These are phyloP conservation scores for Clarireedia sp. DNA, from an alignment of 2,329 filamentous ascomycete genomes.

Conservation along the genomic window DNA sequence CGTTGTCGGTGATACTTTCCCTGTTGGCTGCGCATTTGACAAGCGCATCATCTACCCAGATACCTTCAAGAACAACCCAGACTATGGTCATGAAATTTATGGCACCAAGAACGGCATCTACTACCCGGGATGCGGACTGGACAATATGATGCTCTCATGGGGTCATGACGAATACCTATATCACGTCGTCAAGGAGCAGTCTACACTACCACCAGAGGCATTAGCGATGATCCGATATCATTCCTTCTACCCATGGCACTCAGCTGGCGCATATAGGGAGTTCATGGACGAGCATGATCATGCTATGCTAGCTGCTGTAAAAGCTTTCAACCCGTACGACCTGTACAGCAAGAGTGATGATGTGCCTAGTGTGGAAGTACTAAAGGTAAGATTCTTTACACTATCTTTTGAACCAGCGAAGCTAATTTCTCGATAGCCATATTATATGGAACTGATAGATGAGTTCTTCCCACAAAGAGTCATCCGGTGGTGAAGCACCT, in stretches of 20 bases:
- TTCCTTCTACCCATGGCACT: constrained; percentile 89
- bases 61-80: constrained; percentile 71
- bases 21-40: constrained; percentile 69
- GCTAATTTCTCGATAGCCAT: constrained; percentile 41
- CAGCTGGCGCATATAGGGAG: constrained; percentile 67
- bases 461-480: constrained; percentile 64
- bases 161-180: constrained; percentile 86
- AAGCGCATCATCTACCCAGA: constrained; percentile 72
- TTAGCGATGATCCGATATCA: constrained; percentile 91
- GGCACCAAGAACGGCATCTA: constrained; percentile 75
- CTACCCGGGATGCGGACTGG: constrained; percentile 66
- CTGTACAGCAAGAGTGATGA: constrained; percentile 87
- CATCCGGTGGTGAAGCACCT: constrained; percentile 54
- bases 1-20: constrained; percentile 81
- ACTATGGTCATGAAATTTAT: constrained; percentile 63
- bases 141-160: constrained; percentile 86
- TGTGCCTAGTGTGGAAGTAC: constrained; percentile 63
- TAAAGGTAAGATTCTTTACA: constrained; percentile 50
- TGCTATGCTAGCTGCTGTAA: constrained; percentile 71
- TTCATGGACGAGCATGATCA: constrained; percentile 80
- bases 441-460: constrained; percentile 67
- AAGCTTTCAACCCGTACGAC: constrained; percentile 86
- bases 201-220: constrained; percentile 68
- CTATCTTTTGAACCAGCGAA: background rate
- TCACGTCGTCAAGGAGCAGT: constrained; percentile 78